A percentile compares a stretch with the other conserved stretches of the same genome.
These are phyloP conservation scores for Dacryopinax spathularia DNA, from an alignment of 768 basidiomycete species.

Conservation along the genomic window DNA sequence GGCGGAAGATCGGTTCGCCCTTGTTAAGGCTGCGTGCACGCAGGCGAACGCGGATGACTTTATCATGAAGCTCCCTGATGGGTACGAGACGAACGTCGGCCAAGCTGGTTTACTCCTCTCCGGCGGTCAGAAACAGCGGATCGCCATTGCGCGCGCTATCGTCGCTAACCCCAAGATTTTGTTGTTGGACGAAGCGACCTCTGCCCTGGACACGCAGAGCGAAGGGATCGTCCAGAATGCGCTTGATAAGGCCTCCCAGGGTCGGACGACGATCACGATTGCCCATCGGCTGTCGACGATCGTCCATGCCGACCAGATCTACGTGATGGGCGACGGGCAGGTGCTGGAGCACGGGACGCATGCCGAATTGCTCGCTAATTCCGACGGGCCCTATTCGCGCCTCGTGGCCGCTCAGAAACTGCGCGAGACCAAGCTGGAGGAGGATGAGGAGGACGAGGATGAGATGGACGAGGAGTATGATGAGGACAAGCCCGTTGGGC, in stretches of 20 bases:
- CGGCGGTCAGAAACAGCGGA: conserved; percentile 33
- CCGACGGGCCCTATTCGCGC: conserved; percentile 19
- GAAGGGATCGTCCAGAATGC: conserved; percentile 83
- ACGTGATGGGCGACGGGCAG: conserved; percentile 32
- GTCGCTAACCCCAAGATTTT: conserved; percentile 39
- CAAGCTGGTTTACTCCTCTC: conserved; percentile 33
- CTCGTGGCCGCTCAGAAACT: conserved; percentile 22
- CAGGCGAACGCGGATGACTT: conserved; percentile 35
- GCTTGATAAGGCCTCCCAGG: conserved; percentile 41
- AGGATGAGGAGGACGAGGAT: conserved; percentile 2
- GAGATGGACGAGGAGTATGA: conserved; percentile 4
- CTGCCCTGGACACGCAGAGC: conserved; percentile 74
- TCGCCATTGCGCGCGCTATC: conserved; percentile 33
- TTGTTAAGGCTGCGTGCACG: conserved; percentile 30
- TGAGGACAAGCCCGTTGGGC: conserved; percentile 1
- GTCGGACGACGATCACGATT: conserved; percentile 33
- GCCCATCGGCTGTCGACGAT: conserved; percentile 25
- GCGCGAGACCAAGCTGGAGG: conserved; percentile 4
- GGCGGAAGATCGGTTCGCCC: conserved; percentile 25
- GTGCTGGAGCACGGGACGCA: conserved; percentile 29
- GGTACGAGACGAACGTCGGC: conserved; percentile 33
- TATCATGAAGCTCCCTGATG: conserved; percentile 29
- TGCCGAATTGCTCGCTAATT: conserved; percentile 19
- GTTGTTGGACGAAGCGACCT: conserved; percentile 76
- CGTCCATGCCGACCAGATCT: conserved; percentile 26